phyloP scores from a whole-genome alignment of 192 early-diverging fungal genomes.

The Linnemannia zychae region DNA sequence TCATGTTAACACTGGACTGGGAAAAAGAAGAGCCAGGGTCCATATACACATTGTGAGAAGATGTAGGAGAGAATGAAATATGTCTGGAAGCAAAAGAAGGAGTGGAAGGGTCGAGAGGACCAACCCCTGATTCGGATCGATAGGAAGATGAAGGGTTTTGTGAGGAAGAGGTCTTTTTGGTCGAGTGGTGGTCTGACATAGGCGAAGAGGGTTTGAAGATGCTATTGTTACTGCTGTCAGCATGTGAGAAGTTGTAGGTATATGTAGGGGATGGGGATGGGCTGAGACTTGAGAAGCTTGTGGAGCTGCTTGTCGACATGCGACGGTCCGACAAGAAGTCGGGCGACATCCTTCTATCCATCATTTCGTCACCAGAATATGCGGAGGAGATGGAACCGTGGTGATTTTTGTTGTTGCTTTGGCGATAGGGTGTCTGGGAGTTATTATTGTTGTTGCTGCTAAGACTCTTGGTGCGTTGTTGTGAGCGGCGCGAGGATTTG shows the following conservation, averaged over 20 bases:
- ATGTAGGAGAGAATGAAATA: background rate
- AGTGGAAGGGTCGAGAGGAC: constrained; percentile 11
- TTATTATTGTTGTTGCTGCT: background rate
- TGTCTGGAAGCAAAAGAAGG: constrained; percentile 7
- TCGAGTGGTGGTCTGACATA: background rate
- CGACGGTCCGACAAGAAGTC: constrained; percentile 9
- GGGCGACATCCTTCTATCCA: background rate
- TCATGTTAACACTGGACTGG: background rate
- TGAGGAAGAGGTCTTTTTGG: background rate
- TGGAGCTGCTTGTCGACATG: constrained; percentile 11
- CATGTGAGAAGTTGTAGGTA: constrained; percentile 1
- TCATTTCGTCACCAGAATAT: constrained; percentile 5
- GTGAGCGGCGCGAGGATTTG: background rate
- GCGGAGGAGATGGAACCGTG: background rate
- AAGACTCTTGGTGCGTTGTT: background rate
- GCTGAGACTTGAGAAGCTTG: constrained; percentile 7
- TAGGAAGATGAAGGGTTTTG: constrained; percentile 4
- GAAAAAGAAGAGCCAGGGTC: background rate
- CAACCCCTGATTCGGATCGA: constrained; percentile 22
- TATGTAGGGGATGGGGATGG: constrained; percentile 9
- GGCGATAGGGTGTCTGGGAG: background rate
- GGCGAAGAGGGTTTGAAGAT: constrained; percentile 15
- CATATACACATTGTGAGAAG: background rate
- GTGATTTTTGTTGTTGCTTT: background rate
- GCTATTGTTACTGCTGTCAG: background rate